Percentiles rank a stretch among this genome's conserved stretches.
phyloP scores from a whole-genome alignment of 2,329 filamentous ascomycete species.

The Gaeumannomyces sp. region DNA sequence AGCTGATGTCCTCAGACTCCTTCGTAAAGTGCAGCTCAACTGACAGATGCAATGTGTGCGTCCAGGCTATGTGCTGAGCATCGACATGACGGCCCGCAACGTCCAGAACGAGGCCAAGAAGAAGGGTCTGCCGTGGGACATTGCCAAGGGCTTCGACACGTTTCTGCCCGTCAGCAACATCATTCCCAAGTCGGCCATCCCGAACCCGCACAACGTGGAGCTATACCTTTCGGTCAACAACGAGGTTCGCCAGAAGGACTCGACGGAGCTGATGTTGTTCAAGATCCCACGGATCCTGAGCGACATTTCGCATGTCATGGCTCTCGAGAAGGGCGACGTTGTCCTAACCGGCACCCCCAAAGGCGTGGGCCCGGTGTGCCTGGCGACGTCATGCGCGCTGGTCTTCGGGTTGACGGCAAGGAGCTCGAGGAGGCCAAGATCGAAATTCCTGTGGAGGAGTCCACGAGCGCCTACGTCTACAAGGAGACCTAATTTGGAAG shows the following conservation, averaged over 20 bases:
- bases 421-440: conserved; percentile 81
- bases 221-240: conserved; percentile 82
- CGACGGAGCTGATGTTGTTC: conserved; percentile 92
- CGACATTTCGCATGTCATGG: conserved; percentile 94
- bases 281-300: conserved; percentile 78
- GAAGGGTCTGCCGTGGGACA: conserved; percentile 93
- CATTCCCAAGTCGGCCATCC: conserved; percentile 73
- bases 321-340: conserved; percentile 84
- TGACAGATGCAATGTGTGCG: background rate
- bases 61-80: conserved; percentile 77
- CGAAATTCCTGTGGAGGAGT: conserved; percentile 77
- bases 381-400: conserved; percentile 82
- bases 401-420: conserved; percentile 71
- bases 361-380: conserved; percentile 82
- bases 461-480: conserved; percentile 71
- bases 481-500: conserved; percentile 52
- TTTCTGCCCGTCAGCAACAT: conserved; percentile 82
- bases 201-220: conserved; percentile 82
- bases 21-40: conserved; percentile 8
- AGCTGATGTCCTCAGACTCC: background rate
- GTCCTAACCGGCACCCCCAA: conserved; percentile 96
- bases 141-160: conserved; percentile 96
- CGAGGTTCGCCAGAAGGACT: conserved; percentile 73
- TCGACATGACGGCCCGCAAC: conserved; percentile 97
- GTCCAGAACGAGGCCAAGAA: conserved; percentile 95